Conservation (phyloP, 2,329 filamentous ascomycete genomes). For the Botrytis medusae region DNA sequence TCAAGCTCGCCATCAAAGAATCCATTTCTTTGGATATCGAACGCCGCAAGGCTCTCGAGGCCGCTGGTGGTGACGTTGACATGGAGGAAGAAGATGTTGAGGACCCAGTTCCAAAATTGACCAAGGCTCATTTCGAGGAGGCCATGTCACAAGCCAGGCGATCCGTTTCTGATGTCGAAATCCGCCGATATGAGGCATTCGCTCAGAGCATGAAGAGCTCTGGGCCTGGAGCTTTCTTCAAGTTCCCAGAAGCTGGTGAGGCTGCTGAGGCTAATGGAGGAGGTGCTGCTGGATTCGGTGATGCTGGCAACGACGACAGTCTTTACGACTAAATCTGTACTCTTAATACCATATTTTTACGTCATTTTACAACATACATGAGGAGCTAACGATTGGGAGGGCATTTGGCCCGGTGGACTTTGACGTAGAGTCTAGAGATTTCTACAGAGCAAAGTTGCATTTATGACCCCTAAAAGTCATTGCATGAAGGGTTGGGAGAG, state of each 20-base stretch:
- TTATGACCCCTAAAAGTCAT: slow-evolving; percentile 7
- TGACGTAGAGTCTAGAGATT: slow-evolving; percentile 27
- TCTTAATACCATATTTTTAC: slow-evolving; percentile 33
- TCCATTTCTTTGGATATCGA: slow-evolving; percentile 87
- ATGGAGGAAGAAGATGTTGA: slow-evolving; percentile 82
- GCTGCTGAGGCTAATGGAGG: slow-evolving; percentile 50
- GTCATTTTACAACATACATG: slow-evolving; percentile 23
- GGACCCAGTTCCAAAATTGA: slow-evolving; percentile 93
- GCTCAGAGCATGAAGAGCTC: slow-evolving; percentile 99
- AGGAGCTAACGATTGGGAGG: slow-evolving; percentile 24
- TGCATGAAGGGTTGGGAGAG: slow-evolving; percentile 1
- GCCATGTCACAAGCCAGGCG: slow-evolving; percentile 93
- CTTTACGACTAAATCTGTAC: slow-evolving; percentile 78
- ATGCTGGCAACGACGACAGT: slow-evolving; percentile 91
- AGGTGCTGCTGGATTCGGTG: slow-evolving; percentile 69
- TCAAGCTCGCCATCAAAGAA: slow-evolving; percentile 99
- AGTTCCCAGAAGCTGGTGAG: slow-evolving; percentile 74
- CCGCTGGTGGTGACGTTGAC: slow-evolving; percentile 73
- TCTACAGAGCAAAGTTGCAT: slow-evolving; percentile 14
- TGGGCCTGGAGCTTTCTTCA: slow-evolving; percentile 94
- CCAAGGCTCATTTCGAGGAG: slow-evolving; percentile 96
- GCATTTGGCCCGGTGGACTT: slow-evolving; percentile 21
- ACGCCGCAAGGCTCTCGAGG: slow-evolving; percentile 85
- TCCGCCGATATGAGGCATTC: slow-evolving; percentile 97
- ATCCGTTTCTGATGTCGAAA: slow-evolving; percentile 95